A percentile compares a stretch with the other conserved stretches of the same genome.
These are phyloP conservation scores for Voacanga thouarsii DNA, from an alignment of 257 asterid species.

Conservation along the genomic window DNA sequence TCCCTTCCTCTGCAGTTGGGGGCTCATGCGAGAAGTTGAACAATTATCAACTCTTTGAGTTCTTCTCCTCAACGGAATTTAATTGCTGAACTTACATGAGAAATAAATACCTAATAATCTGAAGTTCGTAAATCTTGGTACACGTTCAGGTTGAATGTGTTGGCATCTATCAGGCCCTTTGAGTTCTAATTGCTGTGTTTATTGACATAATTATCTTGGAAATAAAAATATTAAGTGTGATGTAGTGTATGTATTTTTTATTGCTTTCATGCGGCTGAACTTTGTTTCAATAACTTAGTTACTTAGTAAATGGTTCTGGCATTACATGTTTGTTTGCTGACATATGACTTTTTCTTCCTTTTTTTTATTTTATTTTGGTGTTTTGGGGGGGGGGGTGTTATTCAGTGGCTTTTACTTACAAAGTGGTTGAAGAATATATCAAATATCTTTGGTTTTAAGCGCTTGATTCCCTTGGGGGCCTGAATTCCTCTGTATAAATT, in stretches of 20 bases:
- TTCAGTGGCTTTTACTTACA: background rate
- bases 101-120: background rate
- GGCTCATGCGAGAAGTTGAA: background rate
- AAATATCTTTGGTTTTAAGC: background rate
- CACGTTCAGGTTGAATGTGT: background rate
- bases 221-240: background rate
- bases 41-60: background rate
- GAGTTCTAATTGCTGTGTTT: background rate
- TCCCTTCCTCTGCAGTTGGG: no score
- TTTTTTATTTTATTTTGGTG: no score
- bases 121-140: background rate
- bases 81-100: background rate
- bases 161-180: background rate
- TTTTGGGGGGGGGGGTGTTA: background rate
- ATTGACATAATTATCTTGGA: background rate
- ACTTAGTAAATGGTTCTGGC: background rate
- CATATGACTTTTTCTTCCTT: background rate
- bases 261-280: background rate
- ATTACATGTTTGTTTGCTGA: background rate
- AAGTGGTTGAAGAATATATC: background rate
- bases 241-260: background rate
- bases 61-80: background rate
- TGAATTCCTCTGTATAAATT: background rate
- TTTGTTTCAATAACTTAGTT: background rate
- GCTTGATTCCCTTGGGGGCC: background rate